Evolutionary conservation across 768 basidiomycete species (phyloP), one percentile per base, ranked within the genome.

Genomic region (Pholiota molesta): DNA sequence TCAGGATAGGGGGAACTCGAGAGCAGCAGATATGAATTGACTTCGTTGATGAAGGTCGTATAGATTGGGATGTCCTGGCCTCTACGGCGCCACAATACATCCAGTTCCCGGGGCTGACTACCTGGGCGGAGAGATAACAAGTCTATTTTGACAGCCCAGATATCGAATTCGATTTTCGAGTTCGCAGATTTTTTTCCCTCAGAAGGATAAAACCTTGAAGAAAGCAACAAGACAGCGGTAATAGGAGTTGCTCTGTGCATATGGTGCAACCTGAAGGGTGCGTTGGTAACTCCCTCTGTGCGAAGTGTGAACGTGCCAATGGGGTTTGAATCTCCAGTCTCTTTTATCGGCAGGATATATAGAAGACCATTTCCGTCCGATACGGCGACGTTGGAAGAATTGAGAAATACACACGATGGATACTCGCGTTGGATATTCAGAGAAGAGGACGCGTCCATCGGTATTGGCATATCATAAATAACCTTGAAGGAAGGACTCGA

Each of bases 301-400:
- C 80, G 73, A 33, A 89, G 73, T 45, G 83, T 81, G 69, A 82
- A 89, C 31, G 74, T 74, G 14, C 85, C 87, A n/a, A 87, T 70
- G 37, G 84, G 75, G 10, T 77, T 69, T 21, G 85, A 80, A 7
- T 75, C 59, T 2, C 75, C 79, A 11, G 68, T 60, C 16, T 75
- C 68, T 26, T 76, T 72, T 28, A 88, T 69, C 29, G 76, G 77
- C 47, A 94, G 75, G 14, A 86, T 76, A 63, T 92, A 90, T 31
- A 94, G 73, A 17, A 77, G 69, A n/a, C 91, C 91, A 65, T 78
- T 75, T 9, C 93, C 93, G 67, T 95, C 92, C 19, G 90, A 79
- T 55, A 89, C 79, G 39, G 91, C 76, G 40, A 83, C 76, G 10
- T 80, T 72, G 0, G 76, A 72, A 3, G 81, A 65, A 55, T 83